A percentile compares a stretch with the other conserved stretches of the same genome.
These are phyloP conservation scores for Pyronema omphalodes DNA, from an alignment of 495 filamentous ascomycete genomes.

Conservation along the genomic window DNA sequence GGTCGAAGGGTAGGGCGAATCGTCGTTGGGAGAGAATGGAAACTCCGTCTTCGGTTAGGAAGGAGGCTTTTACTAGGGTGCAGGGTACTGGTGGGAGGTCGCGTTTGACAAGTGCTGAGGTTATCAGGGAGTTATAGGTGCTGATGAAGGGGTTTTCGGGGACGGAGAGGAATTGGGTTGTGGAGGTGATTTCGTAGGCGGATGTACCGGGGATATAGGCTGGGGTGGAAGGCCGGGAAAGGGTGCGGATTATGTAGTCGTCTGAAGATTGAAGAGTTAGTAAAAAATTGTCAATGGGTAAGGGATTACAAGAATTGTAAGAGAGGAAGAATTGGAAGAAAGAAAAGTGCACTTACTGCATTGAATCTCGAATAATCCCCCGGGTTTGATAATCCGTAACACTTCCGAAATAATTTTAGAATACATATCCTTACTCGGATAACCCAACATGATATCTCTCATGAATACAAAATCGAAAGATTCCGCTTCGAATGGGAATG, in stretches of 20 bases:
- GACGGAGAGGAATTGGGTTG: constrained; percentile 55
- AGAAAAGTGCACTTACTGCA: constrained; percentile 14
- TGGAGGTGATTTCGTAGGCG: constrained; percentile 67
- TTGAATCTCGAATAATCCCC: constrained; percentile 58
- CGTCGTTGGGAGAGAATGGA: constrained; percentile 51
- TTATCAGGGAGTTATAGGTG: constrained; percentile 68
- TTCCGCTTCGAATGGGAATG: constrained; percentile 61
- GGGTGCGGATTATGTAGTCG: constrained; percentile 25
- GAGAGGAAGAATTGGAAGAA: no score
- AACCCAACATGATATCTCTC: constrained; percentile 63
- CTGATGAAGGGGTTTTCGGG: constrained; percentile 64
- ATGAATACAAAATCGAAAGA: constrained; percentile 84
- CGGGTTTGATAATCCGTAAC: constrained; percentile 55
- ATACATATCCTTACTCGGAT: constrained; percentile 40
- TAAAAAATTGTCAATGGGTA: constrained; percentile 34
- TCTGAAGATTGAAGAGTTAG: constrained; percentile 64
- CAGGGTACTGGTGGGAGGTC: constrained; percentile 61
- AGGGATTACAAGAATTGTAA: not conserved
- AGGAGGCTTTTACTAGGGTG: constrained; percentile 52
- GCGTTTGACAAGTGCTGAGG: constrained; percentile 52
- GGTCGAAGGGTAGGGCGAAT: constrained; percentile 68
- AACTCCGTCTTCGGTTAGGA: constrained; percentile 71
- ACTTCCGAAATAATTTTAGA: constrained; percentile 53
- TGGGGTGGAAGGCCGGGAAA: constrained; percentile 10
- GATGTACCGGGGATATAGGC: constrained; percentile 40